phyloP scores from a whole-genome alignment of 2,329 filamentous ascomycete genomes.

The Xylaria sp. region DNA sequence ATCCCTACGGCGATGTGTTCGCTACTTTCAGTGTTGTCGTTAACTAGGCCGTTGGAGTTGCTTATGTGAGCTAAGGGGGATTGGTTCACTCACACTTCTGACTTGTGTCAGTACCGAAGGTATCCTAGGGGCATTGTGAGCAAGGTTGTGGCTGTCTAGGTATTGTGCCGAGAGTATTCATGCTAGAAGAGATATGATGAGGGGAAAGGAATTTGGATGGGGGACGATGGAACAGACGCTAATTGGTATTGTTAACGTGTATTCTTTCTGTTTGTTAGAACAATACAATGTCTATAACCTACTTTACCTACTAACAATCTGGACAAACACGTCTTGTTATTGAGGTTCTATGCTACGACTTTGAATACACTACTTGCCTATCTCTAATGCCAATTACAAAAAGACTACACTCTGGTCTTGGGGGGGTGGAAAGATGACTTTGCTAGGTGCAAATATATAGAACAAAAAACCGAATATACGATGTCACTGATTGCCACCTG shows the following conservation, averaged over 20 bases:
- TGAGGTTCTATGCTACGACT: not conserved
- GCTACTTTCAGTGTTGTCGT: not conserved
- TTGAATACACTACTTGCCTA: not conserved
- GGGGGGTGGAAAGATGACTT: too few species aligned
- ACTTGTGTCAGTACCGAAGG: not conserved
- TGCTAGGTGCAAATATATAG: too few species aligned
- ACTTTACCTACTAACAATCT: not conserved
- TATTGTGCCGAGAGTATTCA: not conserved
- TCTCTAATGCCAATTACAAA: too few species aligned
- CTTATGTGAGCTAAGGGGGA: not conserved
- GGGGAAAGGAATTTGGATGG: not conserved
- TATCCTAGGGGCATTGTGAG: not conserved
- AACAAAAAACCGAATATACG: too few species aligned
- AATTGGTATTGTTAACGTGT: constrained; percentile 27
- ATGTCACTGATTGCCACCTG: too few species aligned
- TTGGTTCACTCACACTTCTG: not conserved
- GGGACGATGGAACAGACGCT: constrained; percentile 14
- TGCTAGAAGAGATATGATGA: not conserved
- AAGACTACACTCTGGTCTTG: too few species aligned
- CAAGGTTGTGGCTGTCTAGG: not conserved
- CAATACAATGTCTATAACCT: constrained; percentile 3
- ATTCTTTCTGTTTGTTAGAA: constrained; percentile 15
- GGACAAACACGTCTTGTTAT: not conserved
- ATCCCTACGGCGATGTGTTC: not conserved
- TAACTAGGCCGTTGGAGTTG: not conserved